Base-by-base conservation (phyloP, 257 asterid genomes). In the Nicotiana tabacum region DNA sequence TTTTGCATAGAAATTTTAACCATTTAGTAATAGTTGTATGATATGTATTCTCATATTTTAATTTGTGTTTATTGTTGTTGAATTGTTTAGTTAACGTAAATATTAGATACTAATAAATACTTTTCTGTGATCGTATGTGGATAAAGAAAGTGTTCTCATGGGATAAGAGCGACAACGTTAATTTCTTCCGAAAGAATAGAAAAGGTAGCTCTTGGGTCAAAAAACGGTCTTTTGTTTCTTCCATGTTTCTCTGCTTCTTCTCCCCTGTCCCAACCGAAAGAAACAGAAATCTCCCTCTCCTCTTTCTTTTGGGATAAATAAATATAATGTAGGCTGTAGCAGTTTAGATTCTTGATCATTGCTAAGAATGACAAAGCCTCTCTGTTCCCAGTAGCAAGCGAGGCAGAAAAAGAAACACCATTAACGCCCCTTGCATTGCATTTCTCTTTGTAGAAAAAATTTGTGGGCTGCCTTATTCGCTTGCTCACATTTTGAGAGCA, bases 231-330 rank as follows among this genome's bases (percentile, higher is more conserved):
- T 2, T 43, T 18, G 4, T 24, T 3, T 13, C 62, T 46, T 18
- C 12, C 11, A 53, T 53, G 16, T 53, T 58, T 12, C 24, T 72
- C 37, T 46, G 48, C 13, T 24, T 1, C 6, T 17, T 72, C 27
- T 58, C 7, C 33, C 6, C 77, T 70, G 58, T 43, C 58, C 78
- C 58, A 70, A 70, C 16, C 57, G 35, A 43, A 27, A 82, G 56
- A 77, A 37, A 58, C 55, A 69, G 70, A 33, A 9, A 6, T 1
- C 68, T 69, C 27, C 56, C 57, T 37, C 55, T 55, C 74, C 35
- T 83, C 33, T 85, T 56, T 32, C 74, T 21, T 4, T 51, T 67
- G 80, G 66, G 78, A 79, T 43, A 81, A 16, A 70, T 61, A 72
- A 27, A 61, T 65, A 10, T 61, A 62, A 43, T 43, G 43, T 69